Conservation (phyloP, 768 basidiomycete species). For the Tylopilus felleus region DNA sequence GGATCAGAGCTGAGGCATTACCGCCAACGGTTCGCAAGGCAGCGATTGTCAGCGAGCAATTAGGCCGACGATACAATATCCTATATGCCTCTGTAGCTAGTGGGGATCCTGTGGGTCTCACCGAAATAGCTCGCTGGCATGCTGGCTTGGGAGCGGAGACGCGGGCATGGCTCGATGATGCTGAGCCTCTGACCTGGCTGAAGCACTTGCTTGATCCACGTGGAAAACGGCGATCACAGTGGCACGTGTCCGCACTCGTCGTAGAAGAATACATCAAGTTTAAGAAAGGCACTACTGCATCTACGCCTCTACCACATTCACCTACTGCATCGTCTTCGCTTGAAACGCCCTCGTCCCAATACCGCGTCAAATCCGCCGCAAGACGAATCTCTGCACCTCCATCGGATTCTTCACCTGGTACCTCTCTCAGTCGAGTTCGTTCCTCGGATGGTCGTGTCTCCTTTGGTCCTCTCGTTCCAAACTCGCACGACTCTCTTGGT, state of each 20-base stretch:
- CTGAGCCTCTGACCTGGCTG: constrained; percentile 73
- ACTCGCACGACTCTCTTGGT: constrained; percentile 45
- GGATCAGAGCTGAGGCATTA: constrained; percentile 48
- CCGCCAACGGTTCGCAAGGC: constrained; percentile 62
- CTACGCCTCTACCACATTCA: constrained; percentile 14
- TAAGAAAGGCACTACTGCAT: constrained; percentile 27
- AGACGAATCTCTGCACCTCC: constrained; percentile 32
- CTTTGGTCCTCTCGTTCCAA: constrained; percentile 54
- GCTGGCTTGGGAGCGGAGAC: constrained; percentile 44
- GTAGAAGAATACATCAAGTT: constrained; percentile 61
- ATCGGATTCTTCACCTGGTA: constrained; percentile 39
- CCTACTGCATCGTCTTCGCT: constrained; percentile 15
- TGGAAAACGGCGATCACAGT: constrained; percentile 43
- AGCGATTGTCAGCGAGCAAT: constrained; percentile 58
- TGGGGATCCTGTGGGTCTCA: constrained; percentile 40
- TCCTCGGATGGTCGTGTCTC: constrained; percentile 50
- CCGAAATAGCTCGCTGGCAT: constrained; percentile 59
- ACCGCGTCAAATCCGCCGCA: constrained; percentile 8
- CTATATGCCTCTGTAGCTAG: constrained; percentile 40
- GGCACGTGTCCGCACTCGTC: constrained; percentile 67
- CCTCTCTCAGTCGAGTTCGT: constrained; percentile 37
- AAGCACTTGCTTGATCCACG: constrained; percentile 57
- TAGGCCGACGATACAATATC: constrained; percentile 62
- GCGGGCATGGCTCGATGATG: constrained; percentile 52
- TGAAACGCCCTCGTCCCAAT: constrained; percentile 9